phyloP scores from a whole-genome alignment of 2,329 filamentous ascomycete species.

The Cladophialophora immunda region DNA sequence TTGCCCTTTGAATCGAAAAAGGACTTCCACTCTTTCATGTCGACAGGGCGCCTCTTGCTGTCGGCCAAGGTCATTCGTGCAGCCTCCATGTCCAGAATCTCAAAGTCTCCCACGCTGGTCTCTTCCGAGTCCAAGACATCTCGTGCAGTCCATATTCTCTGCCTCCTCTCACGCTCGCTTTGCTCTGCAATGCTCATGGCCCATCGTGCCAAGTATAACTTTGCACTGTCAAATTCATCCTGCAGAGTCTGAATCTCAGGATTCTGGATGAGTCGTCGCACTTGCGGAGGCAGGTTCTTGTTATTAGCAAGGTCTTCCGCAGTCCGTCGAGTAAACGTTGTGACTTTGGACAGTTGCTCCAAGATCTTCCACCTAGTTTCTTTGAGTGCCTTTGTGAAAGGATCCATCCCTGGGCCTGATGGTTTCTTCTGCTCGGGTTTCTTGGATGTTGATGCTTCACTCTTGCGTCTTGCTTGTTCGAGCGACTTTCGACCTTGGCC shows the following conservation, averaged over 20 bases:
- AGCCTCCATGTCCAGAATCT: conserved; percentile 83
- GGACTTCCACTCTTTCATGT: conserved; percentile 84
- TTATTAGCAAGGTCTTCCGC: conserved; percentile 93
- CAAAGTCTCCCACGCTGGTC: conserved; percentile 94
- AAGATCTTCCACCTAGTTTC: conserved; percentile 96
- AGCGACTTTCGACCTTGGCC: conserved; percentile 65
- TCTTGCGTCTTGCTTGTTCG: conserved; percentile 45
- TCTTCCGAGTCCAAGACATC: conserved; percentile 95
- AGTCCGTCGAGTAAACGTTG: conserved; percentile 90
- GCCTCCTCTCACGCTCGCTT: conserved; percentile 84
- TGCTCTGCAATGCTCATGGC: conserved; percentile 99
- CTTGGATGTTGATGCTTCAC: conserved; percentile 49
- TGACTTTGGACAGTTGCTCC: conserved; percentile 97
- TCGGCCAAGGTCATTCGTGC: conserved; percentile 78
- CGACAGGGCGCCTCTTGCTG: conserved; percentile 74
- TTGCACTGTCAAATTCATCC: conserved; percentile 95
- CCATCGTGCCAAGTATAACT: conserved; percentile 94
- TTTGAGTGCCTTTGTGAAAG: conserved; percentile 90
- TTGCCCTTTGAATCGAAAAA: conserved; percentile 84
- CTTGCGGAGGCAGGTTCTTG: conserved; percentile 86
- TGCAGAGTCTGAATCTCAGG: conserved; percentile 94
- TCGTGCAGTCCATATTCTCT: conserved; percentile 89
- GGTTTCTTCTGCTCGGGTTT: conserved; percentile 49
- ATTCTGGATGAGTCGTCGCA: conserved; percentile 83
- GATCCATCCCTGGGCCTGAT: conserved; percentile 71